Evolutionary conservation across 225 moss, liverwort and hornwort genomes (phyloP).

Genomic region (Lunularia cruciata): DNA sequence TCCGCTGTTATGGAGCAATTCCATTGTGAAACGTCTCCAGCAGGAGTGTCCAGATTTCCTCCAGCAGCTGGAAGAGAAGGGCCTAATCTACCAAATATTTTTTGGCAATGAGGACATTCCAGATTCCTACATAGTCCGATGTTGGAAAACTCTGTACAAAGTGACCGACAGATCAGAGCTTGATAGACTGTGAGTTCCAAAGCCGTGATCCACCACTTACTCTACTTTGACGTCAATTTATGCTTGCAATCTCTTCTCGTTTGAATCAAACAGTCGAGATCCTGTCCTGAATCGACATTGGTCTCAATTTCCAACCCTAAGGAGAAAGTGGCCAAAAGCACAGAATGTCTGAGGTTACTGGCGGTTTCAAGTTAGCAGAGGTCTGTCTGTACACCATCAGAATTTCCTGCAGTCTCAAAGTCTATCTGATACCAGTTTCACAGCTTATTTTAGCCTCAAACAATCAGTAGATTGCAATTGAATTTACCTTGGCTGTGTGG

Average conservation of each 20-base stretch:
- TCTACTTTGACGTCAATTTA: too few relatives aligned
- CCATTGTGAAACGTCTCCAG: conserved; percentile 12
- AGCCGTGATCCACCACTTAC: too few relatives aligned
- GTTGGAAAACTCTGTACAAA: conserved; percentile 21
- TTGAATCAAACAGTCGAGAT: too few relatives aligned
- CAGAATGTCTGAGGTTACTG: too few relatives aligned
- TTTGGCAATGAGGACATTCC: conserved; percentile 13
- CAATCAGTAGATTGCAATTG: not conserved
- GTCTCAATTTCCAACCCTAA: too few relatives aligned
- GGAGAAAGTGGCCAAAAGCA: too few relatives aligned
- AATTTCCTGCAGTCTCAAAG: not conserved
- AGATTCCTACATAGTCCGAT: conserved; percentile 1
- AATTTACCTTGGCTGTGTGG: not conserved
- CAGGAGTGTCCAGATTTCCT: conserved; percentile 26
- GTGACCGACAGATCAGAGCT: conserved; percentile 20
- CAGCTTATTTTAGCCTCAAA: not conserved
- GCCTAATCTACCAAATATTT: conserved; percentile 7
- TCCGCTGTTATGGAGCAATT: conserved; percentile 24
- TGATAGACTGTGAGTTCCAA: conserved; percentile 17
- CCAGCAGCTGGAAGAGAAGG: conserved; percentile 25
- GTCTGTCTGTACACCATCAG: too few relatives aligned
- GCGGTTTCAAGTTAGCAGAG: too few relatives aligned
- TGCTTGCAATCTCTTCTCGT: too few relatives aligned
- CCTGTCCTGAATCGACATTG: too few relatives aligned
- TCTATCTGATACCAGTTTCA: not conserved